A percentile compares a stretch with the other conserved stretches of the same genome.
phyloP scores from a whole-genome alignment of 352 stramenopile genomes.

The Pythium rishiriense region DNA sequence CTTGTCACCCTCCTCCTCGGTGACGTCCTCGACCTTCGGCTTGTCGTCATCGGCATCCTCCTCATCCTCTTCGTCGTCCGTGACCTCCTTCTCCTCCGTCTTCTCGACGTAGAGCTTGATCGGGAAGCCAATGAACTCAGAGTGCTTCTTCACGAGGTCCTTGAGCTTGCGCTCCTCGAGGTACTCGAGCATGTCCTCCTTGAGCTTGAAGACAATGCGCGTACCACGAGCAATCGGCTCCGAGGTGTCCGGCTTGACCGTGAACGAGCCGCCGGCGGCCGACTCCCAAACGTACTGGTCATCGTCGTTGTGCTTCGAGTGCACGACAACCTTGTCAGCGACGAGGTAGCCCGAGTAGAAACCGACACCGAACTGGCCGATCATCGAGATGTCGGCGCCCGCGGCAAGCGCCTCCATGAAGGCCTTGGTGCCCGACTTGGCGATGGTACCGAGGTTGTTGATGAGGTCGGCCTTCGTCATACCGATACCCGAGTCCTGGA shows the following conservation, averaged over 20 bases:
- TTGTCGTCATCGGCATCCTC: conserved; percentile 73
- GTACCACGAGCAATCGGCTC: conserved; percentile 95
- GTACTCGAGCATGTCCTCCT: conserved; percentile 98
- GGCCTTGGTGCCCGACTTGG: conserved; percentile 98
- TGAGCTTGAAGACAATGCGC: too few species aligned
- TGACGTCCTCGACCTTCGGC: conserved; percentile 58
- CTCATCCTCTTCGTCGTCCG: conserved; percentile 79
- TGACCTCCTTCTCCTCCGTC: conserved; percentile 90
- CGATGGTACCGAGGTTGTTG: conserved; percentile 96
- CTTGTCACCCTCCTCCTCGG: conserved; percentile 72
- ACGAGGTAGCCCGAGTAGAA: conserved; percentile 99
- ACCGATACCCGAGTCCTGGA: conserved; percentile 97
- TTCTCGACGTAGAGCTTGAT: conserved; percentile 99
- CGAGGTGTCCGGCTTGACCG: conserved; percentile 95
- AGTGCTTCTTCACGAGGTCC: conserved; percentile 96
- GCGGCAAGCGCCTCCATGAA: conserved; percentile 97
- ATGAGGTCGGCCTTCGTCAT: conserved; percentile 99
- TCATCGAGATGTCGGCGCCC: conserved; percentile 91
- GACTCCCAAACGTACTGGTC: conserved; percentile 99
- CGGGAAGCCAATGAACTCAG: conserved; percentile 99
- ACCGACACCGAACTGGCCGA: conserved; percentile 99
- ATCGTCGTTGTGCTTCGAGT: conserved; percentile 98
- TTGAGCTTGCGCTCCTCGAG: conserved; percentile 94
- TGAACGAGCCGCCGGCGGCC: conserved; percentile 96
- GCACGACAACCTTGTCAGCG: conserved; percentile 94